Conservation (phyloP, 169 alveolate species). For the Toxoplasma gondii region DNA sequence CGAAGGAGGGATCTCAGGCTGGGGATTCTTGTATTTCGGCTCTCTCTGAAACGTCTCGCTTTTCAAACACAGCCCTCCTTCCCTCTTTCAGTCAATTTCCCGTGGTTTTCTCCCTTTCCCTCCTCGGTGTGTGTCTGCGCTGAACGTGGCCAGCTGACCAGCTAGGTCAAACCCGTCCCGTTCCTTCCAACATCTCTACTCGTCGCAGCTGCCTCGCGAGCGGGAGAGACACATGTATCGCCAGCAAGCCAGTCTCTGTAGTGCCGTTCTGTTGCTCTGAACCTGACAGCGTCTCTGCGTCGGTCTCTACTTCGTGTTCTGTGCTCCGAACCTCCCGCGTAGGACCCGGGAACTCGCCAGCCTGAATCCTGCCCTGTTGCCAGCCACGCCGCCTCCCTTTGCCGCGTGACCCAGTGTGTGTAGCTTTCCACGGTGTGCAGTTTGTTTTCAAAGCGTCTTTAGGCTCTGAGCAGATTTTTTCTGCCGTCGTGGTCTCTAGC, state of each 20-base stretch:
- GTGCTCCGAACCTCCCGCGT: no score
- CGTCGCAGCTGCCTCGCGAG: neutral
- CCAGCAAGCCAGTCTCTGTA: neutral
- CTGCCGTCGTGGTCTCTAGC: no score
- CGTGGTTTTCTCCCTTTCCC: neutral
- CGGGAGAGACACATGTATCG: neutral
- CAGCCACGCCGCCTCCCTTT: no score
- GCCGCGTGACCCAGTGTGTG: no score
- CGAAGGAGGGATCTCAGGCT: neutral
- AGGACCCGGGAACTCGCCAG: no score
- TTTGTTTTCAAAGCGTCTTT: no score
- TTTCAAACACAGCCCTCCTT: neutral
- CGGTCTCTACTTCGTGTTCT: no score
- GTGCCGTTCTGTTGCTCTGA: neutral
- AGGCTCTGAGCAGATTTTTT: no score
- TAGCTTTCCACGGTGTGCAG: no score
- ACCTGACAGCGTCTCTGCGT: neutral
- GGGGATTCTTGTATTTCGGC: neutral
- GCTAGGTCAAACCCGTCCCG: neutral
- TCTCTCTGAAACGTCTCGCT: neutral
- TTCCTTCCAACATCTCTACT: neutral
- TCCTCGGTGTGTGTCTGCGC: neutral
- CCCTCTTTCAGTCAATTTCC: neutral
- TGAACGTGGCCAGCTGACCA: neutral
- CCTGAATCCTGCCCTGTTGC: no score